Evolutionary conservation across 2,329 filamentous ascomycete species (phyloP).

Genomic region (Ophiostoma pallidulum): DNA sequence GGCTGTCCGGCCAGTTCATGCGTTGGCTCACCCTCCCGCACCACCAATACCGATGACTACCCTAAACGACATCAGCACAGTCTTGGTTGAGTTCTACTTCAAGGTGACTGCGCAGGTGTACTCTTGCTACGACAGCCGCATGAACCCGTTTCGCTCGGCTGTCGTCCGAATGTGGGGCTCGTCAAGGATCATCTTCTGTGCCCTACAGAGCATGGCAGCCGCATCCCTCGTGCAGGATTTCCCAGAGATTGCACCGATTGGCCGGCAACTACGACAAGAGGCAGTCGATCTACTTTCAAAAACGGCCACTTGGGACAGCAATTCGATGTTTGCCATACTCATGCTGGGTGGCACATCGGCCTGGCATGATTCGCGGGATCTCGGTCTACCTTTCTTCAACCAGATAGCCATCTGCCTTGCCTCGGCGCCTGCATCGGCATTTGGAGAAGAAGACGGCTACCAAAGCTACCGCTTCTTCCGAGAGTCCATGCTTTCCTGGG

Average conservation of each 20-base stretch:
- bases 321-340: constrained; percentile 40
- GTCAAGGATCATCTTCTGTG: constrained; percentile 42
- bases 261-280: constrained; percentile 42
- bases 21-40: not conserved
- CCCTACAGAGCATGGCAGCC: constrained; percentile 50
- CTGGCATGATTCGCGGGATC: constrained; percentile 43
- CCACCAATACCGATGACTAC: constrained; percentile 25
- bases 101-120: constrained; percentile 46
- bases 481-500: constrained; percentile 48
- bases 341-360: constrained; percentile 44
- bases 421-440: constrained; percentile 14
- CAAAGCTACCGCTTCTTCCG: constrained; percentile 35
- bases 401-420: constrained; percentile 33
- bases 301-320: constrained; percentile 36
- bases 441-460: constrained; percentile 32
- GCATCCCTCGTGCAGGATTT: constrained; percentile 45
- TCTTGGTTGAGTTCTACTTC: constrained; percentile 50
- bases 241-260: constrained; percentile 41
- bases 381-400: constrained; percentile 43
- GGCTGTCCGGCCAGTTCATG: not conserved
- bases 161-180: constrained; percentile 30
- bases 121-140: constrained; percentile 45
- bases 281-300: constrained; percentile 40
- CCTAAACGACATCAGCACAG: constrained; percentile 37
- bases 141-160: constrained; percentile 47